A percentile compares a stretch with the other conserved stretches of the same genome.
Conservation (phyloP, 345 rosid genomes). For the Litchi chinensis region DNA sequence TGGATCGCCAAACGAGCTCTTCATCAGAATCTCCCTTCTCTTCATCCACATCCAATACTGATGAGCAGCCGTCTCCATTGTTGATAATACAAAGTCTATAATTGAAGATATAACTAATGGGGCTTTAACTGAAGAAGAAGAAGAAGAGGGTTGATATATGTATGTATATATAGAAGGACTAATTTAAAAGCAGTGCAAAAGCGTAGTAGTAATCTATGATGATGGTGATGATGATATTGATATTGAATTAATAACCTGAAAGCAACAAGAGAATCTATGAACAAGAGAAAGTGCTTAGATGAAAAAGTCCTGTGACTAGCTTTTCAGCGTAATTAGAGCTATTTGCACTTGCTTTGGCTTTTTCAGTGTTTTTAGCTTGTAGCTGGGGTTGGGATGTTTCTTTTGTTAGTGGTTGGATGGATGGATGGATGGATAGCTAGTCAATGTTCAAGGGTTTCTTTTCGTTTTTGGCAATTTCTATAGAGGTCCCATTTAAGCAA, state of each 20-base stretch:
- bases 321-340: conserved; percentile 18
- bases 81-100: background rate
- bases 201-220: conserved; percentile 1
- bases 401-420: conserved; percentile 12
- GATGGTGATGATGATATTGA: conserved; percentile 3
- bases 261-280: conserved; percentile 38
- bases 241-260: conserved; percentile 29
- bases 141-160: background rate
- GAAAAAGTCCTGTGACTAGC: conserved; percentile 40
- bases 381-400: conserved; percentile 2
- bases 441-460: conserved; percentile 26
- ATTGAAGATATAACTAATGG: background rate
- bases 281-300: conserved; percentile 32
- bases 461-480: conserved; percentile 32
- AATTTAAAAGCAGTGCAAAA: background rate
- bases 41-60: conserved; percentile 48
- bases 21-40: conserved; percentile 16
- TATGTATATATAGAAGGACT: background rate
- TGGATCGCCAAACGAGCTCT: conserved; percentile 21
- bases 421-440: conserved; percentile 25
- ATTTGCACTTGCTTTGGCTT: conserved; percentile 34
- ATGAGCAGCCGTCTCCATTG: conserved; percentile 39
- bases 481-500: conserved; percentile 32
- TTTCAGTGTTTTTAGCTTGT: conserved; percentile 35
- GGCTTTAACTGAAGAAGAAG: background rate